Conservation (phyloP, 805 yeast species). For the Saccharomycopsis fibuligera region DNA sequence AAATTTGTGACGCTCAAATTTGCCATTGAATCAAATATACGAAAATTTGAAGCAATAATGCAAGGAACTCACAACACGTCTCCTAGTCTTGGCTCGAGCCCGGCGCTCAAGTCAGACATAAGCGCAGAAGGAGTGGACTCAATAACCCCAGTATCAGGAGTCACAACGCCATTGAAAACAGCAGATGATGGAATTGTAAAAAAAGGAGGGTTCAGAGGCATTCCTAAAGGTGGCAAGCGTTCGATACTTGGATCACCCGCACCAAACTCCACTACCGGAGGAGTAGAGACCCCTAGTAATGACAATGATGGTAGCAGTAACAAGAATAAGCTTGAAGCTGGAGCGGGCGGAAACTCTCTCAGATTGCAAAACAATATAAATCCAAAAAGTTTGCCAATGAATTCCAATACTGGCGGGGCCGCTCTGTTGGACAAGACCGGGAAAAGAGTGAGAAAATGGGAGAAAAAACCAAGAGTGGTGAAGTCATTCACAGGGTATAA, state of each 20-base stretch:
- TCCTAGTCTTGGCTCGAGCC: too few species aligned
- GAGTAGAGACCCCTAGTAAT: background rate
- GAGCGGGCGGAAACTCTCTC: too few species aligned
- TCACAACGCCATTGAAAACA: background rate
- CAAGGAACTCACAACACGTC: too few species aligned
- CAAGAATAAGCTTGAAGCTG: background rate
- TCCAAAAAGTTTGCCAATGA: constrained; percentile 14
- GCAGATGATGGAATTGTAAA: background rate
- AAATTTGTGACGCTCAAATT: background rate
- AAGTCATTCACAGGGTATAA: constrained; percentile 41
- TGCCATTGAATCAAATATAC: background rate
- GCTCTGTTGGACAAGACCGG: constrained; percentile 36
- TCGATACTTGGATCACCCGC: too few species aligned
- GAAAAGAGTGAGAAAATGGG: constrained; percentile 40
- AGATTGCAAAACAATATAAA: background rate
- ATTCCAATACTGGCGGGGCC: constrained; percentile 3
- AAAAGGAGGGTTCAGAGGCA: background rate
- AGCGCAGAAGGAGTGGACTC: too few species aligned
- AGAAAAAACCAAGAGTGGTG: constrained; percentile 32
- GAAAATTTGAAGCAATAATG: too few species aligned
- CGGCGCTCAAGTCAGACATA: too few species aligned
- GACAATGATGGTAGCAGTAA: background rate
- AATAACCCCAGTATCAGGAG: too few species aligned
- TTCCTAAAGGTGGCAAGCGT: background rate
- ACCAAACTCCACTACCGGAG: too few species aligned